phyloP scores from a whole-genome alignment of 208 protist species.

The Leishmania tropica region DNA sequence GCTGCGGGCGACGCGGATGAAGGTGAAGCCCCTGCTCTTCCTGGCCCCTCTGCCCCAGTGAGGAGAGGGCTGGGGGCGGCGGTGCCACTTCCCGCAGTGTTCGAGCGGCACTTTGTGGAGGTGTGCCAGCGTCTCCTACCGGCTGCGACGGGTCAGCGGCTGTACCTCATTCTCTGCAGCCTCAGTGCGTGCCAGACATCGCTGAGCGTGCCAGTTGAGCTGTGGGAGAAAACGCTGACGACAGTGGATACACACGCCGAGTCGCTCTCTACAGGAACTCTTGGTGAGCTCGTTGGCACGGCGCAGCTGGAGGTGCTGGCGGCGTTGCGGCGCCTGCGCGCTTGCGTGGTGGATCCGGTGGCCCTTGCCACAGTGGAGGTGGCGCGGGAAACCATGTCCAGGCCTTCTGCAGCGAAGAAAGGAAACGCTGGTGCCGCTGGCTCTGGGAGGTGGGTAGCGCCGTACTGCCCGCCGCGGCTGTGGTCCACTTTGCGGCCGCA shows the following conservation, averaged over 20 bases:
- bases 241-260: slow-evolving; percentile 28
- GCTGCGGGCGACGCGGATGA: neutral
- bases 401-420: neutral
- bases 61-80: neutral
- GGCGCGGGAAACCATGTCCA: slow-evolving; percentile 1
- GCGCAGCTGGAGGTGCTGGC: slow-evolving; percentile 31
- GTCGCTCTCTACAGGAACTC: slow-evolving; percentile 20
- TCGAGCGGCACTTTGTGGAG: slow-evolving; percentile 18
- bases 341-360: slow-evolving; percentile 6
- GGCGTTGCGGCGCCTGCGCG: slow-evolving; percentile 16
- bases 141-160: slow-evolving; percentile 25
- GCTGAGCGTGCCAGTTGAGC: slow-evolving; percentile 1
- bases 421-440: neutral
- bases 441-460: slow-evolving; percentile 7
- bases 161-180: slow-evolving; percentile 34
- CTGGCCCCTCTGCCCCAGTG: neutral
- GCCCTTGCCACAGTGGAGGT: slow-evolving; percentile 14
- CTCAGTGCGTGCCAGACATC: slow-evolving; percentile 11
- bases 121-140: slow-evolving; percentile 32
- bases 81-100: slow-evolving; percentile 3
- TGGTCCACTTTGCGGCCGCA: slow-evolving; percentile 28
- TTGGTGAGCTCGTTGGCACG: slow-evolving; percentile 11
- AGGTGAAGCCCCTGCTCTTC: neutral
- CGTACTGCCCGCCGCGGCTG: slow-evolving; percentile 29
- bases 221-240: slow-evolving; percentile 20